Base-by-base conservation (phyloP, 768 basidiomycete genomes). In the Lentinula edodes region DNA sequence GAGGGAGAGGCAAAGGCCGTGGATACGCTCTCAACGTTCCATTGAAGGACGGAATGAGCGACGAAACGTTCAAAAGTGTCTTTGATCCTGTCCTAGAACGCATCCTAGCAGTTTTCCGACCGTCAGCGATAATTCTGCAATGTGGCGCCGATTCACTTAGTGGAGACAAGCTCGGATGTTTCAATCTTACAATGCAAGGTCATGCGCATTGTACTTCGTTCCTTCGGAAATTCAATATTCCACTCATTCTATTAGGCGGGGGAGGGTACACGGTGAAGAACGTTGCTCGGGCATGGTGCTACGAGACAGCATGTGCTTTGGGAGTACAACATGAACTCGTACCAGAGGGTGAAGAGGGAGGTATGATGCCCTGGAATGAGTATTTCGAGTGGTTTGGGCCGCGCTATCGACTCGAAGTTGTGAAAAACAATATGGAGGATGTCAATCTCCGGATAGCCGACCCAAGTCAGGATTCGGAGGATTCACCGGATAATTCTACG, bases 311-410 rank as follows among this genome's bases (percentile, higher is more conserved):
- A 0, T 90, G 95, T 67, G 92, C 93, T 20, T 82, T 95, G n/a
- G 95, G 93, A 1, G 82, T 90, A 50, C 89, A 95, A 69, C 77
- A 91, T 45, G 82, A 82, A 12, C 39, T 56, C 15, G 87, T 91
- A 58, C 88, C 93, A 69, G 80, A 82, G 18, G 89, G 9, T 15
- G 55, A 56, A 23, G 55, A 39, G 23, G 55, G 55, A 2, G 55
- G 55, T 9, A 56, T 56, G 55, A 56, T 94, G 61, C 91, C 91
- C 1, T 93, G 87, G 85, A 91, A 88, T 72, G 84, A 88, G 66
- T 96, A 94, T 72, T 92, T 98, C 70, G 96, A 98, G 72, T 99
- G 95, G 88, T 98, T 95, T 71, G 97, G 95, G 0, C 96, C 96
- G 15, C 79, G 95, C 63, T 99, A 95, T 74, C 81, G 95, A 63